Evolutionary conservation across 179 eudicot genomes (phyloP), one percentile per base, ranked within the genome.

Genomic region (Drosera spatulata): DNA sequence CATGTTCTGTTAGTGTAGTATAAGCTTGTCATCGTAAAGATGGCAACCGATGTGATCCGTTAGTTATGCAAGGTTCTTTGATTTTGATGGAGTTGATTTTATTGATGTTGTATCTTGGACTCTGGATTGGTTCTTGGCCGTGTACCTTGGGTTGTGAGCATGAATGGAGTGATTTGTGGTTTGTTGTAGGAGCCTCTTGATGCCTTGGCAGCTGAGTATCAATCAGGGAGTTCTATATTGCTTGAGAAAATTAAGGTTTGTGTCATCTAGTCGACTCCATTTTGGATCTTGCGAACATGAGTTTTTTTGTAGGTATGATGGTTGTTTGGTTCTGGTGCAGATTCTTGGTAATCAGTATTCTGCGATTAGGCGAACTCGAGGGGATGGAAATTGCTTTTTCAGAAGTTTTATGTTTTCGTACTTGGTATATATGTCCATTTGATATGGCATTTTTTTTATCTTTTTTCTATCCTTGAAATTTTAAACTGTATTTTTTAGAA

Each of bases 341-440:
- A 71, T 91, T 68, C 88, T 91, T 52, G 69, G 61, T 12, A 78
- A 84, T 64, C 74, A 84, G 56, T 91, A 78, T 77, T 74, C 82
- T 65, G 87, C 83, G 46, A 84, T 91, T 53, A 79, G 98, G 73
- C 85, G 98, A 61, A 79, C 93, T 7, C 71, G 90, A 38, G 96
- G 98, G 57, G 98, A 91, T 79, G 98, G 98, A 56, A 91, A 91
- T 59, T 91, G 96, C 72, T 91, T 91, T 73, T 91, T 91, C 52
- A 86, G 98, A 66, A 75, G 93, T 70, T 88, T 91, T 73, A 91
- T 91, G 98, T 81, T 91, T 71, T 85, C 96, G 12, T 91, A 84
- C 76, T 77, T 91, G 78, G 98, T 91, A 75, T 52, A 75, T 55
- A 57, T 40, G 58, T 37, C 46, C 11, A 2, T 51, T 44, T 53